phyloP scores from a whole-genome alignment of 306 rosid species.

The Fragaria vesca region DNA sequence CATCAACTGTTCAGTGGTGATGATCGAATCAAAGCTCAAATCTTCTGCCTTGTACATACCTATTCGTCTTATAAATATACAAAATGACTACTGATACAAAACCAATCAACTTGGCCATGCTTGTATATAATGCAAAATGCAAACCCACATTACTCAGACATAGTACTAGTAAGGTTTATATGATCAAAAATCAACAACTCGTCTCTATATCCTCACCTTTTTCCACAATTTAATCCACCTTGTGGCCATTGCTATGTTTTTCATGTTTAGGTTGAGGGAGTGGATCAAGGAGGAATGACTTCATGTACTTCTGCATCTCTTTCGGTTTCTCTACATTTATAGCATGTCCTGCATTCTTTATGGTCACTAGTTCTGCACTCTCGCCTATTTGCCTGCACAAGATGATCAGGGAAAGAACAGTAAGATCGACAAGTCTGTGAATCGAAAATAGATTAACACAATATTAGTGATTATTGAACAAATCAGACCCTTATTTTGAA shows the following conservation, averaged over 20 bases:
- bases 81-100: neutral
- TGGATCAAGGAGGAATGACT: conserved; percentile 57
- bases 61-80: neutral
- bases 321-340: conserved; percentile 73
- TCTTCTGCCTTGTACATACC: neutral
- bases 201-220: conserved; percentile 13
- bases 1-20: conserved; percentile 1
- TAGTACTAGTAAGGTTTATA: neutral
- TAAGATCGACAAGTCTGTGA: neutral
- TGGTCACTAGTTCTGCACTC: conserved; percentile 51
- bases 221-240: conserved; percentile 42
- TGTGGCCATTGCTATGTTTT: conserved; percentile 42
- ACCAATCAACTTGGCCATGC: conserved; percentile 6
- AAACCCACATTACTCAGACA: neutral
- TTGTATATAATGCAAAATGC: neutral
- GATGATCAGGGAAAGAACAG: neutral
- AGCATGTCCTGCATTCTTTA: conserved; percentile 90
- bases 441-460: neutral
- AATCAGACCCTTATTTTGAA: conserved; percentile 2
- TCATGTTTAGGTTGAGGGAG: conserved; percentile 30
- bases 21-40: neutral
- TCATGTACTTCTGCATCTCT: conserved; percentile 53
- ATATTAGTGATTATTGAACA: neutral
- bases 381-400: conserved; percentile 69
- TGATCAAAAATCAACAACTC: neutral